Base-by-base conservation (phyloP, 1,284 basidiomycete species). In the Ustilago sp. region DNA sequence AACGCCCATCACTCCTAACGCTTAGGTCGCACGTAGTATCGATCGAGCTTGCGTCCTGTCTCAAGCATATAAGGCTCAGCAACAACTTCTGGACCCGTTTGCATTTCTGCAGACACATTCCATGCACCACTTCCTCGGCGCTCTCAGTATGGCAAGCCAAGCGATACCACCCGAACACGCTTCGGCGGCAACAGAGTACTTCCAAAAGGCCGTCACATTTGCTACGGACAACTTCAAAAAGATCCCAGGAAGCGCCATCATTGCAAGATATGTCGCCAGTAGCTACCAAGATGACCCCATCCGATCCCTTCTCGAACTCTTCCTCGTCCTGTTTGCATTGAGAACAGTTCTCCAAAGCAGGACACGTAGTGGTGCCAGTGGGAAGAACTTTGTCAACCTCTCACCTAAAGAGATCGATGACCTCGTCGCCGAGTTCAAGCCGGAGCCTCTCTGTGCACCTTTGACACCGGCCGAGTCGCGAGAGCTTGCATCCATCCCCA, bases 391-490 rank as follows among this genome's bases (percentile, higher is more conserved):
- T 86, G 94, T 99, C 72, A 90, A 94, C 83, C 92, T 98, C 67
- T 91, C 89, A 54, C 93, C 94, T 80, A 94, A 96, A 94, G 97
- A 99, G 91, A 92, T 98, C 68, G 92, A 98, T 85, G 96, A 99
- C 82, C 90, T 99, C 43, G 94, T 99, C 2, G 92, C 93, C 66
- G 97, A 99, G 86, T 99, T 95, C 93, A 89, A 89, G 11, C 97
- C 97, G 0, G 93, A 95, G 76, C 92, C 94, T 13, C 89, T 99
- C 4, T 91, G 90, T 7, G 89, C 89, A 38, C 90, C 90, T 19
- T 88, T 93, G 53, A 88, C 88, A 13, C 87, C 88, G 0, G 87
- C 87, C 63, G 93, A 95, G 82, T 88, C 90, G 63, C 88, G 89
- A 39, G 92, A 95, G 68, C 89, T 96, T 28, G 89, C 88, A 28